phyloP scores from a whole-genome alignment of 139 green algal species.

The Diplosphaera chodatii region DNA sequence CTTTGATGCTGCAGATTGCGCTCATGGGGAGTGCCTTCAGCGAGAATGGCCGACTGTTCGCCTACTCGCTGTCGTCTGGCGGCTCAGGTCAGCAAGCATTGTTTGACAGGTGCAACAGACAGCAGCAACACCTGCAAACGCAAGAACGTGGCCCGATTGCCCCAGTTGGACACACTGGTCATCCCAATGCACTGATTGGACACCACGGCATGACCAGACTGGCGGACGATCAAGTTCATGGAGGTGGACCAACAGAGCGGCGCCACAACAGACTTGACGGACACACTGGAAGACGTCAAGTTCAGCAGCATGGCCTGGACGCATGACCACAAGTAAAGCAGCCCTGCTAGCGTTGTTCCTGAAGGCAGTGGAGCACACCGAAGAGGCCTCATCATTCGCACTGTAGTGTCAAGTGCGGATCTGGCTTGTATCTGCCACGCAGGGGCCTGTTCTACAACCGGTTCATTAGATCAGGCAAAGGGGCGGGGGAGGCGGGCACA shows the following conservation, averaged over 20 bases:
- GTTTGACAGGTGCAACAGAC: too few species aligned
- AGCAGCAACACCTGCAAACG: too few species aligned
- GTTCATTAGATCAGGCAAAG: conserved; percentile 25
- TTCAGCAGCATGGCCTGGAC: conserved; percentile 80
- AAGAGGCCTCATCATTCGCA: too few species aligned
- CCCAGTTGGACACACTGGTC: too few species aligned
- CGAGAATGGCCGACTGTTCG: conserved; percentile 61
- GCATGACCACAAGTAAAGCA: conserved; percentile 68
- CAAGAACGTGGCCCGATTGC: too few species aligned
- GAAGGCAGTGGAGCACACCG: too few species aligned
- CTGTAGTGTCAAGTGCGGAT: too few species aligned
- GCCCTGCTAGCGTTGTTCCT: too few species aligned
- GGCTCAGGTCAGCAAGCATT: conserved; percentile 49
- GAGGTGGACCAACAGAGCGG: conserved; percentile 42
- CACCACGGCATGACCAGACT: too few species aligned
- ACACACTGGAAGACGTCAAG: conserved; percentile 82
- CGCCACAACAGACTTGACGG: conserved; percentile 38
- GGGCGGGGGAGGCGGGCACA: conserved; percentile 56
- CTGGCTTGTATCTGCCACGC: too few species aligned
- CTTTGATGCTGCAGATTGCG: conserved; percentile 32
- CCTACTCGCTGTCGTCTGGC: conserved; percentile 64
- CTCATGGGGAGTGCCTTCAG: conserved; percentile 52
- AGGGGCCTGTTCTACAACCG: conserved; percentile 90
- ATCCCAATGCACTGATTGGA: too few species aligned
- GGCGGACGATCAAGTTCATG: conserved; percentile 62